Conservation (phyloP, 768 basidiomycete genomes). For the Trametes cinnabarina region DNA sequence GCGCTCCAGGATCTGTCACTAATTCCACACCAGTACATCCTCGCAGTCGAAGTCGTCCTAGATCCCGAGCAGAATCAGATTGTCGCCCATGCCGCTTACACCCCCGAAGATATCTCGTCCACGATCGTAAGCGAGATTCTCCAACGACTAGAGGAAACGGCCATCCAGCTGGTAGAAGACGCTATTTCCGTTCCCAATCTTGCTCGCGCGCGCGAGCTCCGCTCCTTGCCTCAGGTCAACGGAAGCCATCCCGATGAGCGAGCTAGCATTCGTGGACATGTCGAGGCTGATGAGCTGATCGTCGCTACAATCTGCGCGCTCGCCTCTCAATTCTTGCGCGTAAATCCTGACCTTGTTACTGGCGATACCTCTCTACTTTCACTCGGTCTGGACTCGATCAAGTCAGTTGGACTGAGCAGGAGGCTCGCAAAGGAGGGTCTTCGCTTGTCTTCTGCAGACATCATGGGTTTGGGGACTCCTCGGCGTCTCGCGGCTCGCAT, state of each 20-base stretch:
- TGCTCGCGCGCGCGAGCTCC: not conserved
- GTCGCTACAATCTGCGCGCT: slow-evolving; percentile 2
- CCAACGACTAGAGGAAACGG: slow-evolving; percentile 25
- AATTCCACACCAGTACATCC: slow-evolving; percentile 12
- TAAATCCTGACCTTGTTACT: not conserved
- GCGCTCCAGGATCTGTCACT: too few species aligned
- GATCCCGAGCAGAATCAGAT: slow-evolving; percentile 22
- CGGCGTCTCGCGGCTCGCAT: slow-evolving; percentile 6
- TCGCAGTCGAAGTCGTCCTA: slow-evolving; percentile 27
- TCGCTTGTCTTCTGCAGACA: slow-evolving; percentile 34
- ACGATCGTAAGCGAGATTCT: slow-evolving; percentile 24
- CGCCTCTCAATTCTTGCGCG: slow-evolving; percentile 14
- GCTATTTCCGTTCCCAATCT: not conserved
- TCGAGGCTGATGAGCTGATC: not conserved
- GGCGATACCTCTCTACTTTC: slow-evolving; percentile 39
- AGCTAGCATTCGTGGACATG: not conserved
- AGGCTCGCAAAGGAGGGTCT: slow-evolving; percentile 34
- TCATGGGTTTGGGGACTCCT: slow-evolving; percentile 29
- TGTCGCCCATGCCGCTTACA: slow-evolving; percentile 25
- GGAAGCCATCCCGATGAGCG: not conserved
- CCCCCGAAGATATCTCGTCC: slow-evolving; percentile 20
- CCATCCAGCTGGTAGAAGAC: slow-evolving; percentile 21
- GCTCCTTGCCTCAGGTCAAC: not conserved
- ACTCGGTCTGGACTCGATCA: slow-evolving; percentile 48
- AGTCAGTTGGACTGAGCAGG: slow-evolving; percentile 43